Base-by-base conservation (phyloP, 495 filamentous ascomycete genomes). In the Penicillium coffeae region DNA sequence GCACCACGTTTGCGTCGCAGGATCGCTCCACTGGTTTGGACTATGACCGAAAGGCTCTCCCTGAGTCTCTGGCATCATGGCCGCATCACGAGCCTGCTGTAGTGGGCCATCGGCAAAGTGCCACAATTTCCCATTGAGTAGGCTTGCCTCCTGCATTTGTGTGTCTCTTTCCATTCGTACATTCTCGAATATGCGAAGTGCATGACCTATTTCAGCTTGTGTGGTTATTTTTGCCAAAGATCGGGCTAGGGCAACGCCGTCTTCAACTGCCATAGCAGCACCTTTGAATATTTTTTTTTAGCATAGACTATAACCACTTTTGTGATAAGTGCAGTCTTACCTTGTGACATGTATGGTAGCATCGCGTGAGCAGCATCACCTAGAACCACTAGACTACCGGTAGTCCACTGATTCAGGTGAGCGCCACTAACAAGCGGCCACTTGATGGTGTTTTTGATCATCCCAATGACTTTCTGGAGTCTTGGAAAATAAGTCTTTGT, bases 331-430 rank as follows among this genome's bases (percentile, higher is more conserved):
- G 4, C 8, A 44, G n/a, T 10, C 38, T 36, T 50, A 61, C 68
- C 69, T 58, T 75, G 68, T 2, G 71, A 71, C 62, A 75, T 71
- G 42, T 75, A 75, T 0, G 73, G 71, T 2, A 77, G 57, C 73
- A 79, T 77, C 1, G 75, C 64, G 55, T 78, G 76, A 13, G 74
- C 74, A 6, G 73, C 75, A 46, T 80, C 76, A 13, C 75, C 67
- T 0, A 77, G 37, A 3, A 79, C 63, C 0, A 76, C 33, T 1
- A 72, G 21, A 35, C 64, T 68, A 3, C 55, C 58, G 8, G 44
- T 49, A 9, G 58, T 44, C 72, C 75, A 76, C 4, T 45, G 62
- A 3, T 27, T 0, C 3, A 78, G 50, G 0, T 58, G 43, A 0
- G 44, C 42, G 1, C 62, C 62, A 37, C 56, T 70, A 7, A 74